Base-by-base conservation (phyloP, 2,329 filamentous ascomycete species). In the Neonectria magnoliae region DNA sequence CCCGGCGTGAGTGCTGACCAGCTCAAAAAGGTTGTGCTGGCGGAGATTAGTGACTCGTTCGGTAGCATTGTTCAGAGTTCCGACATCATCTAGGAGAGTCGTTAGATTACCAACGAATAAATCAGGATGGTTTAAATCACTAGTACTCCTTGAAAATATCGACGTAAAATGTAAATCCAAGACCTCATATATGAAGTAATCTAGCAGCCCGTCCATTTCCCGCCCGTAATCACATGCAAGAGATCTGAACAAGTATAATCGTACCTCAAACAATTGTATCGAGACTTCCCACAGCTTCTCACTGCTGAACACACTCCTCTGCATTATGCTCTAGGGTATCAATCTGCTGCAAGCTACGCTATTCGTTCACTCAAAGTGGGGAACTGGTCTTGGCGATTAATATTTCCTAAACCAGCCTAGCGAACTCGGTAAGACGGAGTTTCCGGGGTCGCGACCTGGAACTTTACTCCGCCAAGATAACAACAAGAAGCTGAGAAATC, bases 21-120 rank as follows among this genome's bases (percentile, higher is more conserved):
- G 60, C 73, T 91, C 22, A 77, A 79, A 1, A 74, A 78, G 75
- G 83, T 85, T 65, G 81, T 81, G 2, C 76, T 92, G 68, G 80
- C 81, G 6, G 89, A 91, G 76, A 77, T 92, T 73, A 87, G 72
- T 0, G 90, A 92, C 82, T 85, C 81, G 1, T 90, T 91, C 76
- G 89, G 82, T 1, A 91, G 87, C 0, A 80, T 91, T 7, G 79
- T 91, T n/a, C 64, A 75, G 65, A 77, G 75, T 61, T 68, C 67
- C 36, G 71, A 75, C 13, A 75, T 79, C 5, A 5, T 25, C 25
- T 25, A 25, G 25, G 25, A 25, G 25, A 25, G 25, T 6, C 3
- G 25, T 5, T 25, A 6, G 5, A 5, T 5, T 22, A 22, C 22
- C 22, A 22, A 22, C 22, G 4, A 22, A 22, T 22, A 22, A 4